phyloP scores from a whole-genome alignment of 495 filamentous ascomycete species.

The Alectoria sarmentosa region DNA sequence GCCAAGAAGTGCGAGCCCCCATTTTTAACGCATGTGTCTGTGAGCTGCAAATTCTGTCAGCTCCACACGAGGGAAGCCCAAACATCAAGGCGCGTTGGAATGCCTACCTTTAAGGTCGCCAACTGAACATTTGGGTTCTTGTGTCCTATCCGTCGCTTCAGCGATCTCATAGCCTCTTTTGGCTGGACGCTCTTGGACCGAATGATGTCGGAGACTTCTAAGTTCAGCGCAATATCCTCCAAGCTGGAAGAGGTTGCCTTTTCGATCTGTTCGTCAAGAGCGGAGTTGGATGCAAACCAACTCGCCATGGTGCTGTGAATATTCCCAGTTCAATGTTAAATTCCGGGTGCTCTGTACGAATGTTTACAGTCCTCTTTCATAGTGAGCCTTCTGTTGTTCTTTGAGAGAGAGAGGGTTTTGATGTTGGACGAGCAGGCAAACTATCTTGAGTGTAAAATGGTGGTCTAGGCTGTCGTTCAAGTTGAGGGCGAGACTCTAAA shows the following conservation, averaged over 20 bases:
- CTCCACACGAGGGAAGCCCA: conserved; percentile 1
- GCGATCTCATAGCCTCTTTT: conserved; percentile 92
- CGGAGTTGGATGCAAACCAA: conserved; percentile 84
- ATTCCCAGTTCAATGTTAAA: neutral
- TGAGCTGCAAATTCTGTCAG: conserved; percentile 48
- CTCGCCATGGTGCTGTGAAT: conserved; percentile 59
- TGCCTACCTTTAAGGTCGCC: conserved; percentile 75
- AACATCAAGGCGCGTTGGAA: conserved; percentile 3
- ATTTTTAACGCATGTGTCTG: conserved; percentile 98
- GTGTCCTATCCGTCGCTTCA: conserved; percentile 90
- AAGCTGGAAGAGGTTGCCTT: conserved; percentile 88
- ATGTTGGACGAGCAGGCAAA: neutral
- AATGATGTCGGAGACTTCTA: conserved; percentile 95
- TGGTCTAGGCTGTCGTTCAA: neutral
- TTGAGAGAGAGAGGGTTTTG: neutral
- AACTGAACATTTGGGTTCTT: conserved; percentile 95
- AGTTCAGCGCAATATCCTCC: conserved; percentile 94
- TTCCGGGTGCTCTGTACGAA: neutral
- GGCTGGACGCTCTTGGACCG: conserved; percentile 94
- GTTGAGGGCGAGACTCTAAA: too few species aligned
- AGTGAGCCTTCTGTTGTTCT: neutral
- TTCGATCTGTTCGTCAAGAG: conserved; percentile 94
- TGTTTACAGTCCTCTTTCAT: neutral
- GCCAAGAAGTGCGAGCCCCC: conserved; percentile 92
- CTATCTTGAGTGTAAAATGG: neutral